A percentile compares a stretch with the other conserved stretches of the same genome.
Conservation (phyloP, 1,284 basidiomycete genomes). For the Tilletia caries region DNA sequence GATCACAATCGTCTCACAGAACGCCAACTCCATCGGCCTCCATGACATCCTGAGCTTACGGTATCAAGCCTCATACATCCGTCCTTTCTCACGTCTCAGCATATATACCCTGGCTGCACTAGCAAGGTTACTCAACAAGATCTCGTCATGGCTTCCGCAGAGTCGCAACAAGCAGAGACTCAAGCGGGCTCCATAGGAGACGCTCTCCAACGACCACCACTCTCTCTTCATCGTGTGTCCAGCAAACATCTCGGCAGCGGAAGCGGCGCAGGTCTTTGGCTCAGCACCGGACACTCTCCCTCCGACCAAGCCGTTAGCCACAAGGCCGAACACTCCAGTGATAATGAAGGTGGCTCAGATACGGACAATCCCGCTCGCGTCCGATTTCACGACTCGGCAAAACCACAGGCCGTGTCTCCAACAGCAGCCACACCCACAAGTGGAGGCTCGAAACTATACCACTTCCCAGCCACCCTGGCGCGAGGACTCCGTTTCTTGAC, state of each 20-base stretch:
- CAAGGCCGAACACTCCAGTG: no score
- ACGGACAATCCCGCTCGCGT: neutral
- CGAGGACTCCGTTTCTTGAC: constrained; percentile 1
- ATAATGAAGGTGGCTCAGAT: no score
- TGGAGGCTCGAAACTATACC: constrained; percentile 3
- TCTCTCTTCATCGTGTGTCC: neutral
- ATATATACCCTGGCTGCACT: no score
- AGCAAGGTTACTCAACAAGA: neutral
- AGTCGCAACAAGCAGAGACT: neutral
- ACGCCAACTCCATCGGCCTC: no score
- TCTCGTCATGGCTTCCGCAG: neutral
- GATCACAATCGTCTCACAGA: no score
- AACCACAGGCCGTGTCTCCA: neutral
- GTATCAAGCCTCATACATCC: neutral
- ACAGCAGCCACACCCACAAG: neutral
- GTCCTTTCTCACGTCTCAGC: neutral
- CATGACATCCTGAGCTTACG: no score
- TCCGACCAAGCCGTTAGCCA: no score
- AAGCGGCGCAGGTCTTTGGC: constrained; percentile 5
- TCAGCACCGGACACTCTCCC: neutral
- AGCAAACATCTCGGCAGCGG: constrained; percentile 13
- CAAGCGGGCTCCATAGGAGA: neutral
- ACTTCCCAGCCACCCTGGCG: constrained; percentile 9
- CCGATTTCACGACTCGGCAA: neutral
- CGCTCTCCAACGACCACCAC: neutral